Base-by-base conservation (phyloP, 1,139 yeast species). In the Protomyces inouyei region DNA sequence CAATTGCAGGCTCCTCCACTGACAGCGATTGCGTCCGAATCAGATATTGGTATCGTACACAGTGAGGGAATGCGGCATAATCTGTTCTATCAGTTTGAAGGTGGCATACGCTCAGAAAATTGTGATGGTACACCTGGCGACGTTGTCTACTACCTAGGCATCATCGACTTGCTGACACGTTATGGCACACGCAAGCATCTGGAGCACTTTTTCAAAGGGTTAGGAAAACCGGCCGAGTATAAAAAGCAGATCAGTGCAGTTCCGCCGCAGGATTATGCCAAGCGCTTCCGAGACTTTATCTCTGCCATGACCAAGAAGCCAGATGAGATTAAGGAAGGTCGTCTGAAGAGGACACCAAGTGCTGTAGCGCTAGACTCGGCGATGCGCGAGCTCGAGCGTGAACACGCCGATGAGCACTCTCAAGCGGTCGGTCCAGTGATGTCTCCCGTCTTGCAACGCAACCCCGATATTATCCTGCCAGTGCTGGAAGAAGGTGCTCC, bases 141-240 rank as follows among this genome's bases (percentile, higher is more conserved):
- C 35, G 84, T 87, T 66, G 84, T 95, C 14, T 95, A 95, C 75
- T 95, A 92, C 72, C 77, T 95, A 70, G 98, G 98, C 14, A 86
- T 95, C 56, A 95, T 95, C 71, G 99, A 95, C 73, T 92, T 96
- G 75, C 78, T 95, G 69, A 95, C 98, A 0, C 84, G 86, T 40
- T 95, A 95, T 73, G 87, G 91, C 0, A 75, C 86, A 32, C 77
- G 84, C 70, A 95, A 95, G 73, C 81, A 83, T 67, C 74, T 91
- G 56, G 99, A 95, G 73, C 93, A 98, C 0, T 83, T 89, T 70
- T 88, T 92, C 85, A 82, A 97, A 74, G 80, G 88, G 9, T 71
- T 95, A 48, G 82, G 83, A 46, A 90, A 90, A n/a, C 35, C 61
- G 18, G 56, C 46, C 23, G 61, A 60, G 72, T 81, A 85, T 40